Conservation (phyloP, 306 rosid species). For the Inga leiocalycina region DNA sequence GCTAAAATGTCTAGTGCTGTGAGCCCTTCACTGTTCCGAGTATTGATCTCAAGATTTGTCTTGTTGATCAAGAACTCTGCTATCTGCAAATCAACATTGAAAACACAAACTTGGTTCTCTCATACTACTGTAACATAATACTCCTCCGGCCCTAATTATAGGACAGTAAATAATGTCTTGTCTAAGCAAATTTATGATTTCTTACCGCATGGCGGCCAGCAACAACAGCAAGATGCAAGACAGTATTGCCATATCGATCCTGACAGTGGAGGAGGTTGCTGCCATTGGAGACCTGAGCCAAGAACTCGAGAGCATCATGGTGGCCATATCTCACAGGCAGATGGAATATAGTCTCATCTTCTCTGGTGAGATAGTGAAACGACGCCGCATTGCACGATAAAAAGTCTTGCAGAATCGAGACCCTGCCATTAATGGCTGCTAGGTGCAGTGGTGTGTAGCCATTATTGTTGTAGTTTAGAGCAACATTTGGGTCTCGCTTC, state of each 20-base stretch:
- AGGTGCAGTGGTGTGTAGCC: conserved; percentile 74
- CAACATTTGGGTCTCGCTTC: conserved; percentile 45
- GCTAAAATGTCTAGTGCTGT: conserved; percentile 67
- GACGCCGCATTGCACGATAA: conserved; percentile 44
- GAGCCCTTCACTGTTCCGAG: conserved; percentile 48
- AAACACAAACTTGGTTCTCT: no score
- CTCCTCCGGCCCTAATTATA: no score
- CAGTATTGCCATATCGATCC: conserved; percentile 61
- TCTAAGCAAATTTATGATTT: no score
- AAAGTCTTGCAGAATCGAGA: conserved; percentile 54
- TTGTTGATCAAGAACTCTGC: conserved; percentile 64
- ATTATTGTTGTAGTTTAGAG: conserved; percentile 51
- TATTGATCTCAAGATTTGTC: conserved; percentile 54
- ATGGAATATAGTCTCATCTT: conserved; percentile 73
- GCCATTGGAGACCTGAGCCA: conserved; percentile 51
- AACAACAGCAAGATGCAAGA: conserved; percentile 65
- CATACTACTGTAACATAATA: no score
- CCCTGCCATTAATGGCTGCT: conserved; percentile 63
- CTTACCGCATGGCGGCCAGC: conserved; percentile 58
- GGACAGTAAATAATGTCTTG: no score
- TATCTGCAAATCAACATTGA: conserved; percentile 45
- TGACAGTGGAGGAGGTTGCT: conserved; percentile 43
- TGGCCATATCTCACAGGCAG: conserved; percentile 64
- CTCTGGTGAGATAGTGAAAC: conserved; percentile 52
- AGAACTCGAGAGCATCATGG: conserved; percentile 51